Base-by-base conservation (phyloP, 176 grass and related monocot species). In the Triticum urartu region DNA sequence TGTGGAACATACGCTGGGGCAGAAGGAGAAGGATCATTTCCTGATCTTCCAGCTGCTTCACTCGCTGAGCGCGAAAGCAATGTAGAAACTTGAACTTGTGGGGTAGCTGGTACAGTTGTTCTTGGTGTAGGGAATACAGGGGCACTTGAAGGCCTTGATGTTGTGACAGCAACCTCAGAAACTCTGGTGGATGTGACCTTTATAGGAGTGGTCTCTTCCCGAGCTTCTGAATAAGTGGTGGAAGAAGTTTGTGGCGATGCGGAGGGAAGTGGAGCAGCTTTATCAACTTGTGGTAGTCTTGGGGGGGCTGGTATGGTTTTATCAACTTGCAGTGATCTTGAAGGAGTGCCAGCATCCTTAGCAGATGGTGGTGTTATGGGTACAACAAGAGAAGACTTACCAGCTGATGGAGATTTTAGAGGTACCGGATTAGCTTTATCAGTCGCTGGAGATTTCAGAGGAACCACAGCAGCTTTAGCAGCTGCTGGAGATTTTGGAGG, bases 121-220 rank as follows among this genome's bases (percentile, higher is more conserved):
- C 83, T 92, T 87, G 86, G 83, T 28, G 91, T 85, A 35, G 82
- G 79, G 39, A 92, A 72, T 45, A 83, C 85, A 83, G 93, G 95
- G 11, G 93, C 95, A 91, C 93, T 98, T 63, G 89, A 98, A 85
- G 93, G 91, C 93, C 95, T 95, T 17, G 87, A 89, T 68, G 90
- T 35, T 78, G 78, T 77, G n/a, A 79, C 54, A 65, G 54, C 73
- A 79, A 71, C 82, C 28, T 88, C 81, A 10, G 86, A 88, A 78
- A 77, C 78, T 81, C 54, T 43, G 64, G 71, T 77, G 25, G 84
- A 38, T 80, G 71, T 35, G 33, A 82, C 82, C 82, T 80, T 92
- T 56, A 66, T 34, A 11, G 60, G 72, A 48, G 30, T 60, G 64
- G 74, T 64, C 11, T 64, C 85, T 80, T 88, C 81, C 68, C 68